phyloP scores from a whole-genome alignment of 2,329 filamentous ascomycete species.

The Xylariales sp. region DNA sequence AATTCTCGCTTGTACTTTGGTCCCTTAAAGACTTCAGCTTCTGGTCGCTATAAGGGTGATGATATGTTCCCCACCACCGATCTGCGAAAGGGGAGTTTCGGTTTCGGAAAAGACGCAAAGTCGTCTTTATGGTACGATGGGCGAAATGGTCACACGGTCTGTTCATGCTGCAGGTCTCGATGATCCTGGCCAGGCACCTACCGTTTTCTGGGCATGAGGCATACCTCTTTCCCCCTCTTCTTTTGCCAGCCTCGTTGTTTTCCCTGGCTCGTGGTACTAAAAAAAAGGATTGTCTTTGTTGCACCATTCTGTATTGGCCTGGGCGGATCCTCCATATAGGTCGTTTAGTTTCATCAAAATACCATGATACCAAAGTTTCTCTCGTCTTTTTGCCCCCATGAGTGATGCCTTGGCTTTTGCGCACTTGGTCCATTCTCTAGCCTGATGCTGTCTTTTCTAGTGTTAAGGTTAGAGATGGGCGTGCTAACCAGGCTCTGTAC shows the following conservation, averaged over 20 bases:
- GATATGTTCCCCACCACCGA: slow-evolving; percentile 43
- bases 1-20: slow-evolving; percentile 46
- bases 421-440: background rate
- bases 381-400: slow-evolving; percentile 15
- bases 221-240: slow-evolving; percentile 12
- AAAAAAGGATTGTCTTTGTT: slow-evolving; percentile 41
- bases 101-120: slow-evolving; percentile 37
- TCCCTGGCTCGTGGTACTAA: slow-evolving; percentile 37
- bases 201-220: slow-evolving; percentile 25
- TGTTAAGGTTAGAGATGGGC: background rate
- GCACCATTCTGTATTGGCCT: slow-evolving; percentile 39
- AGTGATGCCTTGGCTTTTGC: slow-evolving; percentile 6
- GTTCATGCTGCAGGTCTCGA: slow-evolving; percentile 36
- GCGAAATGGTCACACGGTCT: slow-evolving; percentile 33
- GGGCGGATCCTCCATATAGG: slow-evolving; percentile 42
- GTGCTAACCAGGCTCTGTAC: background rate
- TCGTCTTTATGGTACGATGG: slow-evolving; percentile 34
- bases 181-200: slow-evolving; percentile 34
- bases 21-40: slow-evolving; percentile 40
- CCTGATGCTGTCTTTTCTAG: background rate
- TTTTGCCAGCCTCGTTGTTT: slow-evolving; percentile 37
- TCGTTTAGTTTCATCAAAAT: slow-evolving; percentile 43
- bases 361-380: slow-evolving; percentile 42
- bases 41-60: slow-evolving; percentile 41
- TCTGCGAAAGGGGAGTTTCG: slow-evolving; percentile 43